Evolutionary conservation across 2,329 filamentous ascomycete species (phyloP), one percentile per base, ranked within the genome.

Genomic region (Penicillium sp.): DNA sequence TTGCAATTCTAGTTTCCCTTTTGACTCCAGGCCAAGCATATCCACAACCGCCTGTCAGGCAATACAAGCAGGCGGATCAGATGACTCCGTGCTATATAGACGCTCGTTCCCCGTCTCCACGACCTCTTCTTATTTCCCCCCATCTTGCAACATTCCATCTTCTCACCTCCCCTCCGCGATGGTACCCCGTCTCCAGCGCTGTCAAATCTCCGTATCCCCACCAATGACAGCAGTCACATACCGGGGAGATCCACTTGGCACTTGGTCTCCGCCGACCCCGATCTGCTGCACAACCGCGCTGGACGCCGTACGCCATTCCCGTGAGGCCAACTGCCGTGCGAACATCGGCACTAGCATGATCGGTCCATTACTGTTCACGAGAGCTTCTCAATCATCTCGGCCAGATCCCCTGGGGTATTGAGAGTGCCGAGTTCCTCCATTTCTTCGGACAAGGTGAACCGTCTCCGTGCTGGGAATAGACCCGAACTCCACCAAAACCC

Each of bases 371-470:
- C 5, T 35, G 10, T 44, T 43, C 40, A 44, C 36, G 25, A 45
- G 27, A 41, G 36, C 34, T 49, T 47, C 42, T 44, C 39, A 28
- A 27, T 32, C 34, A 14, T 7, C 11, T 32, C 31, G 9, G 9
- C 18, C n/a, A 30, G 15, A 40, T 30, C 20, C 33, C 5, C 39
- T 47, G 44, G 45, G 43, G 45, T 41, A 54, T 41, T 43, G 47
- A 45, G 30, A 41, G 32, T 41, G 16, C 40, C 40, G 33, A 39
- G 26, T 34, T 40, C 36, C 39, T 37, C 44, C 43, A 54, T 54
- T 43, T 51, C 51, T 48, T 23, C 51, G 51, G 51, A 45, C 46
- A 54, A 56, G 48, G 51, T 48, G 32, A 44, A 43, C n/a, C n/a
- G n/a, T n/a, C n/a, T n/a, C n/a, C n/a, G n/a, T n/a, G n/a, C 34